Evolutionary conservation across 2,329 filamentous ascomycete genomes (phyloP), one percentile per base, ranked within the genome.

Genomic region (Zelopaecilomyces penicillatus): DNA sequence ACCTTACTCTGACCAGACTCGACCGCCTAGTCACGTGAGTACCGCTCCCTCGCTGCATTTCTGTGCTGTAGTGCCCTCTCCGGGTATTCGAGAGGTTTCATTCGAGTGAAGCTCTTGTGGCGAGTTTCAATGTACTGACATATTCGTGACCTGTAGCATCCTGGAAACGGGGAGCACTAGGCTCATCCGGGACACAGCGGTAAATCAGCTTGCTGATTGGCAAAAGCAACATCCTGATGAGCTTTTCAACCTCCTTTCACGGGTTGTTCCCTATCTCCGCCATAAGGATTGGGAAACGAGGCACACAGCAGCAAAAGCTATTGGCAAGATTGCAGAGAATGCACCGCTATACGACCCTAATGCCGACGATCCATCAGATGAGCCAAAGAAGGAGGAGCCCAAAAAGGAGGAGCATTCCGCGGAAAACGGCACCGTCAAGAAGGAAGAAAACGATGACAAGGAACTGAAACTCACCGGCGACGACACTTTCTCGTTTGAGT

Each of bases 191-290:
- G 95, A 96, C 61, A 98, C 93, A 51, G 94, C 93, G 50, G 93
- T 95, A 50, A 89, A 94, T 61, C 93, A 98, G 68, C 77, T 98
- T 51, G 93, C 90, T 50, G 93, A 98, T 67, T 93, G 95, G 65
- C 94, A 98, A 67, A 97, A 96, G 63, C 87, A 93, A 64, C 93
- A 97, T 58, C 93, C 93, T 0, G 91, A 98, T 67, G 94, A 98
- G 65, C 74, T 98, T 1, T 97, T 97, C 68, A 96, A 97, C 61
- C 76, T 98, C 5, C 76, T 98, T 9, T 91, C 88, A 30, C 78
- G 91, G 49, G 90, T 98, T 30, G 83, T 98, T n/a, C 91, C 93
- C 1, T 98, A 96, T 65, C 75, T 98, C 30, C 82, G 87, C 47
- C 91, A 93, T 55, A 95, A 91, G 63, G 91, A 90, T 61, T 98